A percentile compares a stretch with the other conserved stretches of the same genome.
phyloP scores from a whole-genome alignment of 495 filamentous ascomycete genomes.

The Staphylotrichum longicolle region DNA sequence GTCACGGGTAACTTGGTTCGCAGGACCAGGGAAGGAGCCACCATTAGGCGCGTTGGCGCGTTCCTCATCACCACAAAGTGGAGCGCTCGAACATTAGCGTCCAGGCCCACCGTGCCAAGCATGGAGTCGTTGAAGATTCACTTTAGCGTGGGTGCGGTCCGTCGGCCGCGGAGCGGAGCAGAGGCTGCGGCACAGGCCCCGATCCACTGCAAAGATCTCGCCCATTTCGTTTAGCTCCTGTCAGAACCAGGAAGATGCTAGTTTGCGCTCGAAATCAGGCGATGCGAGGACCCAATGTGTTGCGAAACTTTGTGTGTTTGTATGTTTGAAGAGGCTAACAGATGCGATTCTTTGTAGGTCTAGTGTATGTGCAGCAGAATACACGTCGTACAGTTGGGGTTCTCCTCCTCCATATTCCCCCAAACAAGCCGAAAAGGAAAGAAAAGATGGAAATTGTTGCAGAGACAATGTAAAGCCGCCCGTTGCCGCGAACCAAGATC shows the following conservation, averaged over 20 bases:
- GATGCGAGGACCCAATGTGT: not conserved
- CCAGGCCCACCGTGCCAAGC: not conserved
- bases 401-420: not conserved
- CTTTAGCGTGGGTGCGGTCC: not conserved
- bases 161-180: no score
- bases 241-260: not conserved
- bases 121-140: not conserved
- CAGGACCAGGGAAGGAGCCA: no score
- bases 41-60: no score
- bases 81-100: not conserved
- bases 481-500: not conserved
- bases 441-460: not conserved
- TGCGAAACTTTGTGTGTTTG: not conserved
- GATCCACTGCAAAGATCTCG: not conserved
- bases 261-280: not conserved
- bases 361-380: slow-evolving; percentile 6
- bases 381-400: not conserved
- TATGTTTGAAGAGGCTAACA: not conserved
- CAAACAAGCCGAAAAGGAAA: not conserved
- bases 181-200: slow-evolving; percentile 1
- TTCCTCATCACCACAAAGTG: no score
- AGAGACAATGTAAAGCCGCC: slow-evolving; percentile 4
- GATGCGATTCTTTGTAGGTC: slow-evolving; percentile 2
- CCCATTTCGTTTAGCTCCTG: not conserved
- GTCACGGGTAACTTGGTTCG: no score